These are phyloP conservation scores for Yamadazyma nakazawae DNA, from an alignment of 805 yeast species.

Conservation along the genomic window DNA sequence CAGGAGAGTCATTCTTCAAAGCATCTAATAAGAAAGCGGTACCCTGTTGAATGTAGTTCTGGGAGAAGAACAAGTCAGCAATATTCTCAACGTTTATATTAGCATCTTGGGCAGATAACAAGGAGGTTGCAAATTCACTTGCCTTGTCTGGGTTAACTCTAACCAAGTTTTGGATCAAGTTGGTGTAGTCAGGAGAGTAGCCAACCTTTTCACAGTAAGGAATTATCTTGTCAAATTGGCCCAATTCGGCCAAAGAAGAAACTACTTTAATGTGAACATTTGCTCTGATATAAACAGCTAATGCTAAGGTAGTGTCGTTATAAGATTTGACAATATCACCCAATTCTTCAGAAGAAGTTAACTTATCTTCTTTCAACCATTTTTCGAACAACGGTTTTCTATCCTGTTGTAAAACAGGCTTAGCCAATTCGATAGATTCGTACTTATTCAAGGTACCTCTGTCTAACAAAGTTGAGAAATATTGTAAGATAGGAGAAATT, in stretches of 20 bases:
- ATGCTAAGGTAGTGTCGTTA: constrained; percentile 74
- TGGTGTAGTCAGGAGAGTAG: constrained; percentile 86
- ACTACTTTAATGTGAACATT: constrained; percentile 85
- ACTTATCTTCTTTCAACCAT: constrained; percentile 93
- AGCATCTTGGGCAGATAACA: constrained; percentile 58
- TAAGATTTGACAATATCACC: constrained; percentile 93
- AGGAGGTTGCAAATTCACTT: constrained; percentile 90
- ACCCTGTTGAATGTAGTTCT: constrained; percentile 94
- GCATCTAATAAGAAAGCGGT: constrained; percentile 96
- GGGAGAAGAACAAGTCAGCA: constrained; percentile 92
- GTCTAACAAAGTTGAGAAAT: constrained; percentile 86
- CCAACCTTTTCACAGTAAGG: constrained; percentile 90
- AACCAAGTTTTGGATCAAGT: constrained; percentile 83
- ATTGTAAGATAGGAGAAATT: constrained; percentile 89
- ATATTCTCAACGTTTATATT: constrained; percentile 77
- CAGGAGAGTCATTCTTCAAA: constrained; percentile 86
- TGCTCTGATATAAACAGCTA: constrained; percentile 86
- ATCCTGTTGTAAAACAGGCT: constrained; percentile 93
- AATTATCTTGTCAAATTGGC: constrained; percentile 92
- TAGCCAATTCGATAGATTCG: constrained; percentile 92
- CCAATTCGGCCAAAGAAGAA: constrained; percentile 87
- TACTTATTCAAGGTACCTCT: constrained; percentile 88
- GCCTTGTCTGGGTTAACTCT: constrained; percentile 97
- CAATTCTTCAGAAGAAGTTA: constrained; percentile 92
- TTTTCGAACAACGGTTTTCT: constrained; percentile 91